Conservation (phyloP, 345 rosid species). For the Rhodamnia argentea region DNA sequence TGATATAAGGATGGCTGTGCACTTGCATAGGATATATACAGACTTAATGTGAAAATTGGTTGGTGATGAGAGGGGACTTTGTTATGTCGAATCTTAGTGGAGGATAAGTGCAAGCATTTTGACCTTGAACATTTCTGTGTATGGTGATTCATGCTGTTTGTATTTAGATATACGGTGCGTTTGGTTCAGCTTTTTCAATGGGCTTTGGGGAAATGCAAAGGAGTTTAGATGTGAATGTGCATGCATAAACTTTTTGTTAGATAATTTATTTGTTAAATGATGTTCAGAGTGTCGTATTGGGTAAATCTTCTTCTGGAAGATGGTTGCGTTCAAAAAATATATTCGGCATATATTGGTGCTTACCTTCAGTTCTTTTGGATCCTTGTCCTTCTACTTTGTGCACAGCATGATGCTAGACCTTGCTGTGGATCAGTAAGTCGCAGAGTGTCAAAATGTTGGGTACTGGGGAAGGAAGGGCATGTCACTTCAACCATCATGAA, state of each 20-base stretch:
- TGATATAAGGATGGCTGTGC: not conserved
- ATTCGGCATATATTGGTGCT: not conserved
- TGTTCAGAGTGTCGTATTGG: not conserved
- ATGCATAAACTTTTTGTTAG: not conserved
- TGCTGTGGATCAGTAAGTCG: too few species aligned
- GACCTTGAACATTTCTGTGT: not conserved
- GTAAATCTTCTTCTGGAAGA: not conserved
- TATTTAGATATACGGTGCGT: not conserved
- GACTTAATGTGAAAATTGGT: not conserved
- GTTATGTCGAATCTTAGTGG: not conserved
- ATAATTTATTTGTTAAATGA: too few species aligned
- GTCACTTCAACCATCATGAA: too few species aligned
- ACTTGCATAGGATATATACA: not conserved
- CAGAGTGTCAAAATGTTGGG: too few species aligned
- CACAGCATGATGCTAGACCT: too few species aligned
- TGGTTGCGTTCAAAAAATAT: not conserved
- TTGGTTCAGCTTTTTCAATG: too few species aligned
- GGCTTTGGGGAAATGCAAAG: too few species aligned
- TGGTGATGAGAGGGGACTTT: not conserved
- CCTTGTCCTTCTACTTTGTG: too few species aligned
- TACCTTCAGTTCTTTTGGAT: not conserved
- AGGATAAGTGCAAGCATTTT: not conserved
- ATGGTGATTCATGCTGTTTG: not conserved
- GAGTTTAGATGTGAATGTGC: not conserved
- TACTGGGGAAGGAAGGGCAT: too few species aligned